Base-by-base conservation (phyloP, 2,329 filamentous ascomycete genomes). In the Botrytis fabae region DNA sequence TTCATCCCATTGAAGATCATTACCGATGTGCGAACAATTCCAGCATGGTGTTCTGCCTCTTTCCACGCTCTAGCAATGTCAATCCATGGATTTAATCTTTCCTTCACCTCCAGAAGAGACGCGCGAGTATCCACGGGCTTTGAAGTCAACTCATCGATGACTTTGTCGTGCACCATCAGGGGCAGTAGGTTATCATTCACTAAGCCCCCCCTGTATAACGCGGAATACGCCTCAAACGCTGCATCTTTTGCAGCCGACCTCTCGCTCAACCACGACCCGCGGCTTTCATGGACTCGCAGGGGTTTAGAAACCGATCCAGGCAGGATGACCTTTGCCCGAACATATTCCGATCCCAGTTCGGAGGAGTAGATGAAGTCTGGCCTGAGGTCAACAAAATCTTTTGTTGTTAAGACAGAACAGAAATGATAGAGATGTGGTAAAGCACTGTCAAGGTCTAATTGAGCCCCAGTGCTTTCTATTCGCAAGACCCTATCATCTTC, bases 351-450 rank as follows among this genome's bases (percentile, higher is more conserved):
- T 20, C 74, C 86, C 85, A 44, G 88, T 82, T 57, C 89, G 18
- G 64, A 62, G 20, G 54, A 73, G 28, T 82, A 77, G n/a, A 84
- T 79, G 78, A 94, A 97, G 66, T 92, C 88, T 0, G 95, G 94
- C 1, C 87, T 84, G 28, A 83, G 83, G 76, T 94, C 89, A 10
- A 90, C 85, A 78, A 90, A 93, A 40, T 88, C 86, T 0, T 84
- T 84, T 0, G 83, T 46, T 12, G 78, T 77, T 0, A 94, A 80
- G 0, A 86, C 85, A 0, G 85, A 83, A 81, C 95, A 98, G 77
- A 98, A 97, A 81, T 97, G 93, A 64, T 92, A 85, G 1, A 98
- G 85, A 80, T 96, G 94, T n/a, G 85, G 82, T 65, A 91, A 88
- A 0, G 93, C 92, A 76, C 92, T 92, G 54, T 93, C 88, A 2